Evolutionary conservation across 2,329 filamentous ascomycete genomes (phyloP), one percentile per base, ranked within the genome.

Genomic region (Dendryphion nanum): DNA sequence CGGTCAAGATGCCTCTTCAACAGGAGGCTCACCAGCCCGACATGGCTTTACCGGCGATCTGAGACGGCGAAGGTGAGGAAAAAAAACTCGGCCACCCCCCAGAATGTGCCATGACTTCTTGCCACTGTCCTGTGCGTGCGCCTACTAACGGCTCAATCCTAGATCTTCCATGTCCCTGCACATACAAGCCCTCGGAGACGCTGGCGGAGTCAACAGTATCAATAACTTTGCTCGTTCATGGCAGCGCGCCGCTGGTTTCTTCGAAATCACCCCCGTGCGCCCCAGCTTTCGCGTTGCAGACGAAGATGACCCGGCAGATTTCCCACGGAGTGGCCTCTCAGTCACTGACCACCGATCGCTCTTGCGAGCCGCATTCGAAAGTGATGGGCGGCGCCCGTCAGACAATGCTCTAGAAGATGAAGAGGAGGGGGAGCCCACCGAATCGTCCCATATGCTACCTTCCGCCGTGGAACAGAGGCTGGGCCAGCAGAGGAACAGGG

Each of bases 221-320:
- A 85, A 93, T 58, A 95, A 90, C 57, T 97, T 97, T 62, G 87
- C 90, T 30, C 81, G 86, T 44, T 95, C 88, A 53, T 95, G 89
- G 86, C 88, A 91, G 67, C 83, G 91, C 62, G 91, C 91, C 24
- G 89, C 89, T 18, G 84, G 78, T 40, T 97, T 97, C 66, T 79
- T 82, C 47, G 90, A 96, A 64, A 87, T 95, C 51, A 83, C 93
- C 21, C 88, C 89, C 4, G 83, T 86, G 38, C 80, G 83, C 13
- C 82, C 83, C 12, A 84, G 86, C 21, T 89, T 95, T 60, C 74
- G 87, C 37, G 60, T 73, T 35, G 59, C 57, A 29, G 63, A 64
- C 34, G 62, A 61, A 2, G 57, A 51, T 5, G 55, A 59, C 15
- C 75, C 76, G 2, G 66, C 68, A 18, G 59, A 55, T 30, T 63